Percentiles rank a stretch among this genome's conserved stretches.
phyloP scores from a whole-genome alignment of 1,284 basidiomycete genomes.

The Rhizoctonia solani region DNA sequence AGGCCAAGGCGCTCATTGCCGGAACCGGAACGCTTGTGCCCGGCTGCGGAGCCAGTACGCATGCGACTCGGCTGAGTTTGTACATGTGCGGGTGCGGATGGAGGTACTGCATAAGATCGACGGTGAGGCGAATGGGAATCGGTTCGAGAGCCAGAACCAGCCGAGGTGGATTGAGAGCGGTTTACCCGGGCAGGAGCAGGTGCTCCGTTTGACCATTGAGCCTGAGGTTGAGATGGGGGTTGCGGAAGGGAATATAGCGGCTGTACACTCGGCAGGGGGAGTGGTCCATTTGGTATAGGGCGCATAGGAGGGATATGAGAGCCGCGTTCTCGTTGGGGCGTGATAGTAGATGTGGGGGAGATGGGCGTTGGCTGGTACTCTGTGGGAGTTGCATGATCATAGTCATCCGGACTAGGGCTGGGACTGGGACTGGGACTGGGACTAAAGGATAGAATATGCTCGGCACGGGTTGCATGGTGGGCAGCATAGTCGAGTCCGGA shows the following conservation, averaged over 20 bases:
- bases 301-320: constrained; percentile 66
- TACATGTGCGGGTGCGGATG: constrained; percentile 1
- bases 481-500: constrained; percentile 46
- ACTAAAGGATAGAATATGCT: no score
- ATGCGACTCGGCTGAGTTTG: background rate
- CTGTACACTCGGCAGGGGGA: constrained; percentile 62
- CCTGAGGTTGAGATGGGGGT: constrained; percentile 42
- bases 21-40: constrained; percentile 28
- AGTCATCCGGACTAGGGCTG: constrained; percentile 7
- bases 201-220: constrained; percentile 15
- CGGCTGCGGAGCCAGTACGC: constrained; percentile 21
- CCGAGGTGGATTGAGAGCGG: constrained; percentile 22
- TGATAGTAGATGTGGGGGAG: constrained; percentile 25
- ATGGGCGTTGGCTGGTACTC: constrained; percentile 13
- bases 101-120: constrained; percentile 19
- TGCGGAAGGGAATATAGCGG: constrained; percentile 53
- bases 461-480: constrained; percentile 43
- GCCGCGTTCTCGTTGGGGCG: constrained; percentile 47
- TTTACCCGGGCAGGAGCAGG: constrained; percentile 7
- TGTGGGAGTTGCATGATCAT: constrained; percentile 16
- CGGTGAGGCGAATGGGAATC: constrained; percentile 26
- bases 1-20: constrained; percentile 21
- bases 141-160: constrained; percentile 1
- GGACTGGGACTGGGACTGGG: constrained; percentile 33
- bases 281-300: constrained; percentile 63